Base-by-base conservation (phyloP, 495 filamentous ascomycete genomes). In the Aspergillus saccharolyticus region DNA sequence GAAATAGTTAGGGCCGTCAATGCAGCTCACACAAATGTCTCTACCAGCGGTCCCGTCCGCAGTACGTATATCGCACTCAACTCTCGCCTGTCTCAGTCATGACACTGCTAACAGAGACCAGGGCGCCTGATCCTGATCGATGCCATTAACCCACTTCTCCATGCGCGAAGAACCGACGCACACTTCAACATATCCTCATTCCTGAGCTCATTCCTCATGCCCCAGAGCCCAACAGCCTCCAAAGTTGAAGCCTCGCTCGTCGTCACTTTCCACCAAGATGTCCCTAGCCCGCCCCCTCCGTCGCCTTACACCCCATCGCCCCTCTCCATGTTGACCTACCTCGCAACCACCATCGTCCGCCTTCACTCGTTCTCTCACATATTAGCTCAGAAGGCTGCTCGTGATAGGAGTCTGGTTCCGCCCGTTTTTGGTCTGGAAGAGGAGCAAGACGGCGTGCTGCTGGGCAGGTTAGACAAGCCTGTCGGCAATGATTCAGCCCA, bases 381-480 rank as follows among this genome's bases (percentile, higher is more conserved):
- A 42, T 71, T 93, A 12, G 82, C 82, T 12, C 74, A 76, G 30
- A 89, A 88, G 62, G 74, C 76, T 16, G 89, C 90, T 5, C 79
- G 78, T 7, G 84, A 91, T 61, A 79, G 85, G 54, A 89, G 86
- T 57, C 69, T 87, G 18, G 81, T 75, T 18, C 83, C 83, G 51
- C 94, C 93, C 0, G 75, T 79, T 17, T 96, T 87, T 63, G 94
- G 94, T 1, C 77, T 96, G 0, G 76, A 75, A 17, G 88, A 95
- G 68, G 82, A 82, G 10, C 75, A 78, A 22, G 89, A 95, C 61
- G 92, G 92, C 28, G 79, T 91, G 14, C 61, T 96, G 0, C 63
- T 87, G 15, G 87, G 88, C 0, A 66, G 69, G 55, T 47, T 72
- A 15, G 73, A 76, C 54, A 74, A 69, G 44, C 56, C 86, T 7